A percentile compares a stretch with the other conserved stretches of the same genome.
Evolutionary conservation across 2,329 filamentous ascomycete genomes (phyloP).

Genomic region (Fusarium haematococcum): DNA sequence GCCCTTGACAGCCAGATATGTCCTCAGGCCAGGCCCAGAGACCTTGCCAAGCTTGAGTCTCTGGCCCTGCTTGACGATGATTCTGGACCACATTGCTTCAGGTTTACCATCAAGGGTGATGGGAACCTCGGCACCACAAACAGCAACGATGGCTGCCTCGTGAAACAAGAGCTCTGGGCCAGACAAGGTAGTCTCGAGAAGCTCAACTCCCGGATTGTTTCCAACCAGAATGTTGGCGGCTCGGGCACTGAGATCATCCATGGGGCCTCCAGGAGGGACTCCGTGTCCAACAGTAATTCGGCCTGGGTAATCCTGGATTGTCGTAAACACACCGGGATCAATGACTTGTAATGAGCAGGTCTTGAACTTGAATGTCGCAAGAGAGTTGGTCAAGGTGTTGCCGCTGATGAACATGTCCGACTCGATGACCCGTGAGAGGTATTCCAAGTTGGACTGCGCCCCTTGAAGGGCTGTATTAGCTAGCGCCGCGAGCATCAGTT

Average conservation of each 20-base stretch:
- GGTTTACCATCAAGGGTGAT: neutral
- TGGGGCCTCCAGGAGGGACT: neutral
- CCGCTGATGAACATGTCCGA: neutral
- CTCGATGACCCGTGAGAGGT: neutral
- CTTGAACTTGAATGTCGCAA: neutral
- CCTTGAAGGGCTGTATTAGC: neutral
- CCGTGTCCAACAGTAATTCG: neutral
- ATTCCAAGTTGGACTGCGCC: neutral
- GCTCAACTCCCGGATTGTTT: neutral
- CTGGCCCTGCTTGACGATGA: neutral
- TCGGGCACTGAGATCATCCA: neutral
- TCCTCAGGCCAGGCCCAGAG: conserved; percentile 31
- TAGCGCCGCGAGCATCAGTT: neutral
- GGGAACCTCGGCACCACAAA: neutral
- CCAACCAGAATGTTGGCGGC: neutral
- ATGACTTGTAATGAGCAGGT: neutral
- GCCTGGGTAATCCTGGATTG: neutral
- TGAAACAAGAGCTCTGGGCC: neutral
- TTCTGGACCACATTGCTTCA: neutral
- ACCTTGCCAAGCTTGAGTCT: neutral
- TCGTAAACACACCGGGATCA: neutral
- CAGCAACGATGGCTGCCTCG: neutral
- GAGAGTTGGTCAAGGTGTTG: neutral
- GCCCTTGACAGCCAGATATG: conserved; percentile 56
- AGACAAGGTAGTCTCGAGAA: neutral